Base-by-base conservation (phyloP, 176 grass and related monocot genomes). In the Paspalum vaginatum region DNA sequence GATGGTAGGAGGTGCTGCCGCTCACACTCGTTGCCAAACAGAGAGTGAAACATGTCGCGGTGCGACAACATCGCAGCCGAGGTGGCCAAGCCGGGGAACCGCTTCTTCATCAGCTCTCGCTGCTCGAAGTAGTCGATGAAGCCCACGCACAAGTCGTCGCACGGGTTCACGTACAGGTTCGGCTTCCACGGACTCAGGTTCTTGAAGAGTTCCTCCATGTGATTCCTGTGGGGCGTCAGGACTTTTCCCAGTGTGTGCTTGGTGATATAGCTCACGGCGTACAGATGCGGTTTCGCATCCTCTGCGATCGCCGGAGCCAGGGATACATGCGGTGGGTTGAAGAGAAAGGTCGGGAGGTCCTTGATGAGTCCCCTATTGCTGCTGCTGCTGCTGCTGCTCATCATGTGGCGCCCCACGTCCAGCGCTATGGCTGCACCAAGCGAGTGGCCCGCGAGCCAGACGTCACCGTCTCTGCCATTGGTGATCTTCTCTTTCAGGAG, bases 41-140 rank as follows among this genome's bases (percentile, higher is more conserved):
- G 21, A 24, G 21, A 59, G 56, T 21, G 57, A 17, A 59, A 2
- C 43, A 81, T 60, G 32, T 87, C 78, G 0, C 78, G 85, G 21
- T 61, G 43, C 0, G 85, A 75, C 8, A 81, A 37, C 0, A 24
- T 37, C 14, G 51, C 18, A 5, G 60, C 70, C 43, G n/a, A n/a
- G 1, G 9, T 8, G 0, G 52, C 53, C 1, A 52, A 3, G 4
- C 20, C 0, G 0, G 41, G 9, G 45, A 40, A 50, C 5, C 42
- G 42, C 11, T 58, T 12, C 60, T n/a, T 1, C 49, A 58, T 0
- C 9, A 8, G 9, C 69, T 76, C 18, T 53, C 70, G 26, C 43
- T 52, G 78, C 52, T 81, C 51, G 43, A 86, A 68, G 84, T 87
- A 61, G 70, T 87, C 53, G 71, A 87, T 54, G 83, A 52, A 78